Evolutionary conservation across 1,284 basidiomycete species (phyloP).

Genomic region (Cryptococcus floricola): DNA sequence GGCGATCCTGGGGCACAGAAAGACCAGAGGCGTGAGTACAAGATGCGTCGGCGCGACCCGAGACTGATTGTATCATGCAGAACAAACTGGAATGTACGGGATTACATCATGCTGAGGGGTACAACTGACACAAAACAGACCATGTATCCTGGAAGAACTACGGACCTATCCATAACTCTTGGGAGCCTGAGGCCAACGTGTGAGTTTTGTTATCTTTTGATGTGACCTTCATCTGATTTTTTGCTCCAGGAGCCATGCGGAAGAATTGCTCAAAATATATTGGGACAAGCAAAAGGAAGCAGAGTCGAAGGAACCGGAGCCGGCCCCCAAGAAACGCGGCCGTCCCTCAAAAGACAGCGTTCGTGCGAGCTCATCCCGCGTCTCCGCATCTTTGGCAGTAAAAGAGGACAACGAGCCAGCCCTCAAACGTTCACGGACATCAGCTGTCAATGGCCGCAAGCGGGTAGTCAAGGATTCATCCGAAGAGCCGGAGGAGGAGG

Average conservation of each 20-base stretch:
- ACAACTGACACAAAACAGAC: constrained; percentile 18
- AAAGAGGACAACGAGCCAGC: not conserved
- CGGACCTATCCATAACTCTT: constrained; percentile 46
- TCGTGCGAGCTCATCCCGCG: not conserved
- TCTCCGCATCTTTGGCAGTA: constrained; percentile 7
- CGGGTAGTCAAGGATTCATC: constrained; percentile 26
- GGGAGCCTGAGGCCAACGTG: constrained; percentile 46
- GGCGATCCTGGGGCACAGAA: constrained; percentile 10
- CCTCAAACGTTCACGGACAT: constrained; percentile 15
- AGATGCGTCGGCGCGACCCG: not conserved
- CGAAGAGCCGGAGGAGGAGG: constrained; percentile 53
- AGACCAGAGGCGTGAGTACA: constrained; percentile 4
- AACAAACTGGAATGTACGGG: constrained; percentile 12
- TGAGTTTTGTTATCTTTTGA: constrained; percentile 14
- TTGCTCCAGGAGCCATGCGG: constrained; percentile 29
- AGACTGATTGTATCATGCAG: constrained; percentile 1
- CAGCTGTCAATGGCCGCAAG: constrained; percentile 33
- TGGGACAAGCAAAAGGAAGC: constrained; percentile 24
- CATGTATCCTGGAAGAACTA: constrained; percentile 49
- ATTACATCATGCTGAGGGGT: not conserved
- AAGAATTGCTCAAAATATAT: constrained; percentile 34
- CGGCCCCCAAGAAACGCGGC: constrained; percentile 23
- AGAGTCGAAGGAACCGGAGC: not conserved
- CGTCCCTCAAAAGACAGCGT: constrained; percentile 7
- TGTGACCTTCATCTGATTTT: not conserved